Conservation (phyloP, 768 basidiomycete species). For the Coprinellus micaceus region DNA sequence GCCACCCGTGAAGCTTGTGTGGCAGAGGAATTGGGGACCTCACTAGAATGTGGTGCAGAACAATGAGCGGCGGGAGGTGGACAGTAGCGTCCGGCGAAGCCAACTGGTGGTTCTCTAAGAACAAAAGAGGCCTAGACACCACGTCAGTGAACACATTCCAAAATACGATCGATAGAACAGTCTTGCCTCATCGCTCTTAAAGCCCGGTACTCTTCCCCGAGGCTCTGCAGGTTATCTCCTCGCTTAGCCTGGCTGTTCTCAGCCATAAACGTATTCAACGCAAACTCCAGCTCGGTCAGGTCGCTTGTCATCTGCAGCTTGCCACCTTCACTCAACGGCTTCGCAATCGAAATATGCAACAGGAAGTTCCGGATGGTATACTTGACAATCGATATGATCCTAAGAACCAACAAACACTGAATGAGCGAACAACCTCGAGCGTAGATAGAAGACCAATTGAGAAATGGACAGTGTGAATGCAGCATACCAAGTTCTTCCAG, state of each 20-base stretch:
- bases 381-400: constrained; percentile 65
- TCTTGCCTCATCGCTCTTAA: constrained; percentile 84
- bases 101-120: constrained; percentile 76
- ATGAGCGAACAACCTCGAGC: constrained; percentile 1
- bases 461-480: too few relatives aligned
- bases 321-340: constrained; percentile 86
- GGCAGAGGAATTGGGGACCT: constrained; percentile 84
- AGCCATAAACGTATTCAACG: constrained; percentile 73
- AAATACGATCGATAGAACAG: constrained; percentile 3
- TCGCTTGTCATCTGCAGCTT: constrained; percentile 94
- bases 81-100: constrained; percentile 62
- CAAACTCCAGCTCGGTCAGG: constrained; percentile 96
- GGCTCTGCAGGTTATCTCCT: constrained; percentile 57
- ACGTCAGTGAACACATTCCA: neutral
- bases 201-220: constrained; percentile 85
- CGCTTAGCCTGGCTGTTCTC: constrained; percentile 56
- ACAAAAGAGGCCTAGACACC: constrained; percentile 74
- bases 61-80: constrained; percentile 81
- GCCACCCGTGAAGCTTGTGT: constrained; percentile 89
- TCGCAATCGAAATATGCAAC: constrained; percentile 88
- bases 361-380: constrained; percentile 85
- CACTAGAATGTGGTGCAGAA: constrained; percentile 90
- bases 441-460: too few relatives aligned
- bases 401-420: constrained; percentile 20
- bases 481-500: constrained; percentile 66